These are phyloP conservation scores for Penicillium sp. DNA, from an alignment of 2,329 filamentous ascomycete species.

Conservation along the genomic window DNA sequence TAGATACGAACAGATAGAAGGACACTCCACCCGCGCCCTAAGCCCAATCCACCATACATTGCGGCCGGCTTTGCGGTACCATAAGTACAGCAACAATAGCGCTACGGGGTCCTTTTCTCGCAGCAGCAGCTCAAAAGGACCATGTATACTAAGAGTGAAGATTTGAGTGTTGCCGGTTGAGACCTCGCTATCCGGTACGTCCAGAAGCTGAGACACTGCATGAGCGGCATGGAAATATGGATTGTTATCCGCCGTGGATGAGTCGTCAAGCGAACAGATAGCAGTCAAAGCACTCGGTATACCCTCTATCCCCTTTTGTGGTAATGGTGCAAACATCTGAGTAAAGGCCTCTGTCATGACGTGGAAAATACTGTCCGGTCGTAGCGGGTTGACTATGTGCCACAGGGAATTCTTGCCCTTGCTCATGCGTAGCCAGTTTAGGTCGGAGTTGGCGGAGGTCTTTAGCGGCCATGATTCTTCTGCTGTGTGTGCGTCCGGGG, in stretches of 20 bases:
- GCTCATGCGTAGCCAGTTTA: slow-evolving; percentile 63
- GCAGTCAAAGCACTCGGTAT: slow-evolving; percentile 25
- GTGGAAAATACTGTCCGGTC: slow-evolving; percentile 54
- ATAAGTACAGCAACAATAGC: slow-evolving; percentile 48
- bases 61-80: slow-evolving; percentile 47
- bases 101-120: slow-evolving; percentile 41
- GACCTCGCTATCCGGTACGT: slow-evolving; percentile 32
- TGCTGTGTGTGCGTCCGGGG: slow-evolving; percentile 44
- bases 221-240: slow-evolving; percentile 48
- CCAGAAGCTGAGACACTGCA: slow-evolving; percentile 37
- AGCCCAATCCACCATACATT: slow-evolving; percentile 53
- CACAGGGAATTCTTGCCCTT: slow-evolving; percentile 62
- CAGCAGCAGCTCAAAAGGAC: slow-evolving; percentile 39
- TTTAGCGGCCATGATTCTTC: slow-evolving; percentile 62
- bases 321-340: slow-evolving; percentile 41
- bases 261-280: slow-evolving; percentile 29
- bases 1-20: slow-evolving; percentile 48
- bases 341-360: slow-evolving; percentile 37
- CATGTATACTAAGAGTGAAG: slow-evolving; percentile 42
- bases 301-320: slow-evolving; percentile 24
- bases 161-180: slow-evolving; percentile 31
- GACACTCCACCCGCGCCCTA: slow-evolving; percentile 48
- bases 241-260: slow-evolving; percentile 40
- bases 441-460: slow-evolving; percentile 46
- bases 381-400: slow-evolving; percentile 54